phyloP scores from a whole-genome alignment of 2,329 filamentous ascomycete species.

The Pestalotiopsis fici region DNA sequence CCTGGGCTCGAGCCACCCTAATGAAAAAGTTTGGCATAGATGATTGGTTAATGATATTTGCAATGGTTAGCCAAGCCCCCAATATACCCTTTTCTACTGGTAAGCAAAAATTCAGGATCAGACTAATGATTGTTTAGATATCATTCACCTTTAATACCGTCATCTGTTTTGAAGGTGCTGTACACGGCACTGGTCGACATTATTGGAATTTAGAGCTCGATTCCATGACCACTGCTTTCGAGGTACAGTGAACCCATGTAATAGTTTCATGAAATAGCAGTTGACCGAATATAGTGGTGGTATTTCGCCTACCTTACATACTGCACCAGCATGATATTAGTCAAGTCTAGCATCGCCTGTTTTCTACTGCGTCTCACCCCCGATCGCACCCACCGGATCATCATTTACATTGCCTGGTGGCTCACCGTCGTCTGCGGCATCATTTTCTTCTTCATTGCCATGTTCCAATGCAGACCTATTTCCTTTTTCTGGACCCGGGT shows the following conservation, averaged over 20 bases:
- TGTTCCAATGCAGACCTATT: slow-evolving; percentile 21
- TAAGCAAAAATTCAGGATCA: too few species aligned
- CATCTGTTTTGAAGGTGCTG: not conserved
- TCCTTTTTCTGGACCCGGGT: slow-evolving; percentile 20
- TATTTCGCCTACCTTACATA: slow-evolving; percentile 23
- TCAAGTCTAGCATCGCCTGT: slow-evolving; percentile 21
- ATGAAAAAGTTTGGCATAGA: slow-evolving; percentile 15
- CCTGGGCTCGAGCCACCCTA: not conserved
- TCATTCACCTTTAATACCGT: not conserved
- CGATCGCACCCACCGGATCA: slow-evolving; percentile 15
- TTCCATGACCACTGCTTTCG: not conserved
- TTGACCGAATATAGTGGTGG: slow-evolving; percentile 16
- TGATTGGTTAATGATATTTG: slow-evolving; percentile 15
- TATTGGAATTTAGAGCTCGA: not conserved
- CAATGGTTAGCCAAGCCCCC: slow-evolving; percentile 12
- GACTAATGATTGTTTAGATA: not conserved
- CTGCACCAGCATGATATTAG: slow-evolving; percentile 19
- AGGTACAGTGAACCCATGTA: not conserved
- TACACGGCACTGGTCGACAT: slow-evolving; percentile 2
- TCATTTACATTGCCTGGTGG: slow-evolving; percentile 18
- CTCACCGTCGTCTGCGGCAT: slow-evolving; percentile 16
- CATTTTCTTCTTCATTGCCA: slow-evolving; percentile 23
- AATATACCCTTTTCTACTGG: not conserved
- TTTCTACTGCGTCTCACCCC: slow-evolving; percentile 24
- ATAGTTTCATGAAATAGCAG: not conserved